These are phyloP conservation scores for Jackrogersella minutella DNA, from an alignment of 495 filamentous ascomycete genomes.

Conservation along the genomic window DNA sequence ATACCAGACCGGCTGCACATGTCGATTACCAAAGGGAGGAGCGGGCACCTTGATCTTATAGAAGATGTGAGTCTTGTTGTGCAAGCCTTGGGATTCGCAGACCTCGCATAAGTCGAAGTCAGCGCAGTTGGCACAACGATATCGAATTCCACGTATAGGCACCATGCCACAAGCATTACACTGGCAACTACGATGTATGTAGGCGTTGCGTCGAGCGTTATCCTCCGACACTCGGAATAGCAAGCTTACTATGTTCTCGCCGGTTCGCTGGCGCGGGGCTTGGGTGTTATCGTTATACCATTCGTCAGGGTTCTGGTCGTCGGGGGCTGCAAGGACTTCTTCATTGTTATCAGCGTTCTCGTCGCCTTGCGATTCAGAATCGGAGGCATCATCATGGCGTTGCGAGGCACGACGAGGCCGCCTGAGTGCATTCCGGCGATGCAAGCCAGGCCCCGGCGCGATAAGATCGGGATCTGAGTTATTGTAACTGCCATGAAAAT, in stretches of 20 bases:
- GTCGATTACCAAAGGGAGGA: constrained; percentile 57
- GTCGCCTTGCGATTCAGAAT: constrained; percentile 57
- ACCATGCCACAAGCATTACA: constrained; percentile 87
- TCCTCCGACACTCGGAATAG: constrained; percentile 85
- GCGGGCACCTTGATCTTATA: constrained; percentile 75
- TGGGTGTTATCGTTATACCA: constrained; percentile 54
- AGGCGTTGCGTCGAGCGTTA: constrained; percentile 81
- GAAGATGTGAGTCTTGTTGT: constrained; percentile 93
- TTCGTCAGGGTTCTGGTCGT: constrained; percentile 69
- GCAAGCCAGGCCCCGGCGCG: constrained; percentile 50
- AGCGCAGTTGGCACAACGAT: constrained; percentile 89
- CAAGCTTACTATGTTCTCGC: constrained; percentile 75
- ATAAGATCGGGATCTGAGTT: constrained; percentile 36
- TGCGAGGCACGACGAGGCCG: constrained; percentile 52
- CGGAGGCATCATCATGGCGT: constrained; percentile 42
- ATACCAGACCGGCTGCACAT: constrained; percentile 85
- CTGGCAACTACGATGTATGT: constrained; percentile 91
- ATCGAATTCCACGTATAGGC: constrained; percentile 90
- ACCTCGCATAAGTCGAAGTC: constrained; percentile 92
- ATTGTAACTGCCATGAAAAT: constrained; percentile 28
- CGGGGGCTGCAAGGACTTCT: constrained; percentile 44
- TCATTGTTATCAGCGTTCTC: constrained; percentile 47
- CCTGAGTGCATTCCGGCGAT: constrained; percentile 67
- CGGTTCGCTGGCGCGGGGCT: constrained; percentile 64
- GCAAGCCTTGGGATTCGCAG: constrained; percentile 84